A percentile compares a stretch with the other conserved stretches of the same genome.
Evolutionary conservation across 305 asterid genomes (phyloP).

Genomic region (Fraxinus greggii): DNA sequence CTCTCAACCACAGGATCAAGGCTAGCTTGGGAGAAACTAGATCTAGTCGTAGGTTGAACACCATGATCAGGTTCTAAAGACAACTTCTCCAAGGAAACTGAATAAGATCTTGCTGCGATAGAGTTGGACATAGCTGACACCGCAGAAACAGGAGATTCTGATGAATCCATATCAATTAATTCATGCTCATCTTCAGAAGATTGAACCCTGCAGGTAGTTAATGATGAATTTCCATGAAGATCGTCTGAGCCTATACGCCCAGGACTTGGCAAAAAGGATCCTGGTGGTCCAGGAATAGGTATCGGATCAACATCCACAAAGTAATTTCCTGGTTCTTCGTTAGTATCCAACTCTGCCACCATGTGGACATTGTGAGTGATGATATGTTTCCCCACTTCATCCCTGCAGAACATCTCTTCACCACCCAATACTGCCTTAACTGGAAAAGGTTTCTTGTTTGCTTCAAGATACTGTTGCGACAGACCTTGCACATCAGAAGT

Average conservation of each 20-base stretch:
- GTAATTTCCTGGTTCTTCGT: conserved; percentile 56
- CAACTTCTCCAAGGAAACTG: conserved; percentile 39
- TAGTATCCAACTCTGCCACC: conserved; percentile 38
- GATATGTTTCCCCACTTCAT: conserved; percentile 37
- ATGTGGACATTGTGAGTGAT: conserved; percentile 25
- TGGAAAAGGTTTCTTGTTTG: conserved; percentile 34
- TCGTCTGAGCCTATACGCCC: conserved; percentile 78
- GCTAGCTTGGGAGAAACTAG: conserved; percentile 27
- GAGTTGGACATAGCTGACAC: conserved; percentile 53
- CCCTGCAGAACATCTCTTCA: conserved; percentile 48
- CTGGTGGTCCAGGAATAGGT: conserved; percentile 94
- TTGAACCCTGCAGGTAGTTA: conserved; percentile 63
- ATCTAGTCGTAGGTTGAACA: conserved; percentile 29
- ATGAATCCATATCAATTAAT: conserved; percentile 55
- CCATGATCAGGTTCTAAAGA: conserved; percentile 26
- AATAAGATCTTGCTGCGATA: conserved; percentile 47
- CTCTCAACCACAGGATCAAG: conserved; percentile 31
- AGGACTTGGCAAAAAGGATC: conserved; percentile 91
- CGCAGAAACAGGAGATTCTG: conserved; percentile 73
- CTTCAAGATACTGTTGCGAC: conserved; percentile 34
- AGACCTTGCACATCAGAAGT: conserved; percentile 35
- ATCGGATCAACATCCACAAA: conserved; percentile 76
- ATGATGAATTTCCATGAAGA: conserved; percentile 68
- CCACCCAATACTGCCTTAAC: conserved; percentile 45
- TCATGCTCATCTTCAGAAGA: conserved; percentile 73